Evolutionary conservation across 176 grass and related monocot species (phyloP).

Genomic region (Carex littledalei): DNA sequence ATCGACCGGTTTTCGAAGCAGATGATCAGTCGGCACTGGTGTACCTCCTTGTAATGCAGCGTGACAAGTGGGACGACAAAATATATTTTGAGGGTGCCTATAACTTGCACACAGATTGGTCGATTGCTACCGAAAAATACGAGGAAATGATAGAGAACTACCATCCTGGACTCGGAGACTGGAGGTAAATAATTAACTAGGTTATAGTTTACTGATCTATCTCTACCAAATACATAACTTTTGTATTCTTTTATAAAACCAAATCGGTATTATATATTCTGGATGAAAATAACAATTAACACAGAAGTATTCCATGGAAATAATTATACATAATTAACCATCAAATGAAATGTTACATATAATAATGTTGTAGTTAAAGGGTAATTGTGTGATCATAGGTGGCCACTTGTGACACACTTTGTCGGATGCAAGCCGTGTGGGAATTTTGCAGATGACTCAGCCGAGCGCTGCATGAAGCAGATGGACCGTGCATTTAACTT

Average conservation of each 20-base stretch:
- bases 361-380: background rate
- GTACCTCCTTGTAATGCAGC: conserved; percentile 30
- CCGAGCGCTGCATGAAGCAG: conserved; percentile 30
- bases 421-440: conserved; percentile 49
- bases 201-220: background rate
- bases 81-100: conserved; percentile 37
- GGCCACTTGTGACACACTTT: conserved; percentile 48
- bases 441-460: conserved; percentile 24
- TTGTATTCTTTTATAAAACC: background rate
- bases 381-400: background rate
- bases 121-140: conserved; percentile 6
- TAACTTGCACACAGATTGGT: conserved; percentile 39
- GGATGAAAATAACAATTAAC: background rate
- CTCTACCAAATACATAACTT: background rate
- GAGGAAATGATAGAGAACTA: conserved; percentile 43
- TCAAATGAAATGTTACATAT: background rate
- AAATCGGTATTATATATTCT: background rate
- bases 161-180: conserved; percentile 38
- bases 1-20: conserved; percentile 31
- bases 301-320: background rate
- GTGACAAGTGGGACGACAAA: conserved; percentile 27
- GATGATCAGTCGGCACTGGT: conserved; percentile 46
- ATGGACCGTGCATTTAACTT: conserved; percentile 46
- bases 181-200: conserved; percentile 9
- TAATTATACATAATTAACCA: background rate